phyloP scores from a whole-genome alignment of 352 stramenopile genomes.

The Elongisporangium undulatum region DNA sequence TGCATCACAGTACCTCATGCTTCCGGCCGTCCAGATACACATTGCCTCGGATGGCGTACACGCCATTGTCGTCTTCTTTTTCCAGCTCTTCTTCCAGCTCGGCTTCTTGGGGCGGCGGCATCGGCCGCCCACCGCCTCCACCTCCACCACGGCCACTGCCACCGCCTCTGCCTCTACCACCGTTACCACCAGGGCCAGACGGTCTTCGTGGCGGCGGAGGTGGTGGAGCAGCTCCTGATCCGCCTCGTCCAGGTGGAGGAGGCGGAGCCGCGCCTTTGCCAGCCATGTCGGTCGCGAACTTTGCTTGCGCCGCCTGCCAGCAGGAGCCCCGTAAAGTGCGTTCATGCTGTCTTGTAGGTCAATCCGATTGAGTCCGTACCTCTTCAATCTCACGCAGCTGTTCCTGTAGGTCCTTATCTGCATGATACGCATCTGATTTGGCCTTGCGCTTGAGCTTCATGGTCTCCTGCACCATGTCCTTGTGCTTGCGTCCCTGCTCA shows the following conservation, averaged over 20 bases:
- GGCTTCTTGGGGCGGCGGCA: background rate
- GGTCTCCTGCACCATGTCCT: conserved; percentile 63
- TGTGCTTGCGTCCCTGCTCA: conserved; percentile 72
- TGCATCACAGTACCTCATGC: conserved; percentile 35
- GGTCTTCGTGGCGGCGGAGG: conserved; percentile 6
- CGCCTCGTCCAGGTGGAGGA: conserved; percentile 16
- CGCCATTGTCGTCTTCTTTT: conserved; percentile 59
- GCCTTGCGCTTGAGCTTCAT: conserved; percentile 71
- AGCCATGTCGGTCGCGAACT: conserved; percentile 57
- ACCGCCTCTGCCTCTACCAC: background rate
- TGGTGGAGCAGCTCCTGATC: background rate
- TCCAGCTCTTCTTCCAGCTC: conserved; percentile 19
- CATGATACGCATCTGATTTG: conserved; percentile 51
- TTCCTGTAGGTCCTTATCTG: conserved; percentile 54
- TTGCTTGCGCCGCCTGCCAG: conserved; percentile 38
- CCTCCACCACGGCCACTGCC: background rate
- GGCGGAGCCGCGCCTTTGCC: conserved; percentile 23
- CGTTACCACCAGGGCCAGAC: conserved; percentile 1
- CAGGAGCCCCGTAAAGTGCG: background rate
- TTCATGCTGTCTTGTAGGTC: too few species aligned
- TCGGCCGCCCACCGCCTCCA: background rate
- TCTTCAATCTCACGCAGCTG: conserved; percentile 75
- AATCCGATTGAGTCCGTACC: too few species aligned
- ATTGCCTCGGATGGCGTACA: conserved; percentile 60
- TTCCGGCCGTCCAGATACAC: conserved; percentile 82